Percentiles rank a stretch among this genome's conserved stretches.
Evolutionary conservation across 2,329 filamentous ascomycete species (phyloP).

Genomic region (Penicillium sp.): DNA sequence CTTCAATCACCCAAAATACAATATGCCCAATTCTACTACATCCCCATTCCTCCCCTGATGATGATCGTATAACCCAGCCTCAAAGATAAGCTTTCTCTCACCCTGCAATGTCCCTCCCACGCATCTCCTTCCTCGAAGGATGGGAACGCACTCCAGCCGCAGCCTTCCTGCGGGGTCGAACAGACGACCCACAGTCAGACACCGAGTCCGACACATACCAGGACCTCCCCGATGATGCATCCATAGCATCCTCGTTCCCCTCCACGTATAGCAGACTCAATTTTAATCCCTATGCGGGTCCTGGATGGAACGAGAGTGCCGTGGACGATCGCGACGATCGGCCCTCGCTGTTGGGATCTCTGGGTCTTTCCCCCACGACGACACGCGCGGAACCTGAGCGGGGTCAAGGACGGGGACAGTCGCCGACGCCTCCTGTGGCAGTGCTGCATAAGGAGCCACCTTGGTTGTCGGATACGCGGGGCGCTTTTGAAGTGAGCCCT

Average conservation of each 20-base stretch:
- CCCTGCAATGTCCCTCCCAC: conserved; percentile 49
- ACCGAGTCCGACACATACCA: conserved; percentile 38
- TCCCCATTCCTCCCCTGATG: neutral
- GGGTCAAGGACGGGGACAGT: conserved; percentile 13
- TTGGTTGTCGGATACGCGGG: conserved; percentile 38
- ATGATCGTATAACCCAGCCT: neutral
- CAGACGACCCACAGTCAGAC: conserved; percentile 27
- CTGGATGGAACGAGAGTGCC: conserved; percentile 43
- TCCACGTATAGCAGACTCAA: conserved; percentile 47
- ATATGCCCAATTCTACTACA: neutral
- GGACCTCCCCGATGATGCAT: conserved; percentile 38
- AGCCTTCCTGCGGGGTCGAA: conserved; percentile 35
- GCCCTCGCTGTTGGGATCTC: conserved; percentile 28
- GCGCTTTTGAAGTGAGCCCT: conserved; percentile 61
- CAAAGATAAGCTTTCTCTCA: neutral
- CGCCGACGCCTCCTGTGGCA: conserved; percentile 12
- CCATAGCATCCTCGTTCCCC: conserved; percentile 43
- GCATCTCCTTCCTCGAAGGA: conserved; percentile 52
- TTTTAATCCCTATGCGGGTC: conserved; percentile 51
- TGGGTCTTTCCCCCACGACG: conserved; percentile 29
- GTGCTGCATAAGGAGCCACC: conserved; percentile 23
- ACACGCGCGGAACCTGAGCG: conserved; percentile 28
- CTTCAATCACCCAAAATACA: neutral
- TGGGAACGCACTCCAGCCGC: conserved; percentile 47
- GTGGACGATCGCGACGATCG: conserved; percentile 40